phyloP scores from a whole-genome alignment of 2,329 filamentous ascomycete genomes.

The Penicillium corylophilum region DNA sequence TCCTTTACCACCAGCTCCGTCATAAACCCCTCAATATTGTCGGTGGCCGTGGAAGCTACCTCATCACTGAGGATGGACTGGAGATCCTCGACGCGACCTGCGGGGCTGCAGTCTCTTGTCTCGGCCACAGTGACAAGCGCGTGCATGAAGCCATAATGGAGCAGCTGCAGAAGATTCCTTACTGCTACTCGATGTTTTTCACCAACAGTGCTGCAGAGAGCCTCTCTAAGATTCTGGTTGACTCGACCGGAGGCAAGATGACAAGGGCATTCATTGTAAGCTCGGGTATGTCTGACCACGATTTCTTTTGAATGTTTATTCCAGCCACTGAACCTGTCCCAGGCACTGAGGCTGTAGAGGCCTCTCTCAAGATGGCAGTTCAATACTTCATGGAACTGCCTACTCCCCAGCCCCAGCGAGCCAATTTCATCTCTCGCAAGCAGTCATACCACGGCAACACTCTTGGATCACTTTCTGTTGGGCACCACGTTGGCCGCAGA shows the following conservation, averaged over 20 bases:
- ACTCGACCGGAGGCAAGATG: conserved; percentile 54
- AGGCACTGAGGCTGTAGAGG: conserved; percentile 67
- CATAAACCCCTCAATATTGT: conserved; percentile 44
- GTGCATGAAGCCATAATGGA: conserved; percentile 59
- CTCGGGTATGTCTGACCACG: conserved; percentile 46
- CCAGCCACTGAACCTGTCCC: conserved; percentile 1
- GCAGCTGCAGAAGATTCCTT: conserved; percentile 59
- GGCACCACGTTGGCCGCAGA: conserved; percentile 60
- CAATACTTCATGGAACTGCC: conserved; percentile 63
- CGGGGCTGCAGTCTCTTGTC: conserved; percentile 69
- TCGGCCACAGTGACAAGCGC: conserved; percentile 65
- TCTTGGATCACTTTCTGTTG: conserved; percentile 64
- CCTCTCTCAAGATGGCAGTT: conserved; percentile 62
- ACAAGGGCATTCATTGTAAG: conserved; percentile 54
- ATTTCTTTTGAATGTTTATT: not conserved
- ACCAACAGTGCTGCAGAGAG: conserved; percentile 52
- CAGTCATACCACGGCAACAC: conserved; percentile 70
- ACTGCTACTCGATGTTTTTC: conserved; percentile 59
- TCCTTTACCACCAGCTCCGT: conserved; percentile 53
- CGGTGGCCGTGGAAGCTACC: conserved; percentile 48
- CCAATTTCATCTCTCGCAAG: conserved; percentile 61
- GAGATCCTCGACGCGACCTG: conserved; percentile 67
- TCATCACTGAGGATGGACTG: conserved; percentile 51
- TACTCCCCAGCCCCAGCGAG: conserved; percentile 51
- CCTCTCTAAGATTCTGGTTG: conserved; percentile 48